These are phyloP conservation scores for Hanseniaspora guilliermondii DNA, from an alignment of 805 yeast species.

Conservation along the genomic window DNA sequence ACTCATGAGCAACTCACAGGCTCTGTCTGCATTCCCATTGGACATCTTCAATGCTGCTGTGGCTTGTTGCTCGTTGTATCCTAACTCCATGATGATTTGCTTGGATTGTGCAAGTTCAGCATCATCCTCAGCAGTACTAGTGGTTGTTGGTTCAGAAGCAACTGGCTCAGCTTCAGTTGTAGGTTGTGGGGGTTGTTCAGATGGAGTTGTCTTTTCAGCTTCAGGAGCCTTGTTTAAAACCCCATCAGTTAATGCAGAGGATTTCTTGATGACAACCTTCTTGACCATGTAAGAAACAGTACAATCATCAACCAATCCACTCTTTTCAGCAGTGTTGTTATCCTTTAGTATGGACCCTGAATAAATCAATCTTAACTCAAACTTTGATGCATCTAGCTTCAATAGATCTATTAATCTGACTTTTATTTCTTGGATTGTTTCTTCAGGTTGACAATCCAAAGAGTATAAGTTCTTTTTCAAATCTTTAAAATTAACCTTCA, in stretches of 20 bases:
- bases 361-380: conserved; percentile 77
- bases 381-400: conserved; percentile 13
- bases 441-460: conserved; percentile 58
- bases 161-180: conserved; percentile 18
- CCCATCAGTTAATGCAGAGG: too few relatives aligned
- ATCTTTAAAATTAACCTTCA: conserved; percentile 59
- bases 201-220: conserved; percentile 15
- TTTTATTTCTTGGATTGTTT: conserved; percentile 59
- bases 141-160: conserved; percentile 18
- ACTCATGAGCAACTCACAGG: conserved; percentile 84
- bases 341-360: conserved; percentile 86
- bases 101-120: conserved; percentile 45
- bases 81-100: conserved; percentile 85
- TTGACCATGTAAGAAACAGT: conserved; percentile 82
- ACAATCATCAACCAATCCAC: conserved; percentile 69
- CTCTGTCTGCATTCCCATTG: conserved; percentile 93
- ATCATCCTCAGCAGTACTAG: conserved; percentile 17
- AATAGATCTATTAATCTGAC: conserved; percentile 54
- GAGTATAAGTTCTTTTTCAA: conserved; percentile 83
- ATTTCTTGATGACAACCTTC: conserved; percentile 16
- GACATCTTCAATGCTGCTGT: conserved; percentile 90
- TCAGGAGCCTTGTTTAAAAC: conserved; percentile 20
- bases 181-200: too few relatives aligned
- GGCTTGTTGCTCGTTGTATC: conserved; percentile 76
- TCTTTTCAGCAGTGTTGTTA: conserved; percentile 56